Evolutionary conservation across 1,284 basidiomycete genomes (phyloP).

Genomic region (Ganoderma resinaceum): DNA sequence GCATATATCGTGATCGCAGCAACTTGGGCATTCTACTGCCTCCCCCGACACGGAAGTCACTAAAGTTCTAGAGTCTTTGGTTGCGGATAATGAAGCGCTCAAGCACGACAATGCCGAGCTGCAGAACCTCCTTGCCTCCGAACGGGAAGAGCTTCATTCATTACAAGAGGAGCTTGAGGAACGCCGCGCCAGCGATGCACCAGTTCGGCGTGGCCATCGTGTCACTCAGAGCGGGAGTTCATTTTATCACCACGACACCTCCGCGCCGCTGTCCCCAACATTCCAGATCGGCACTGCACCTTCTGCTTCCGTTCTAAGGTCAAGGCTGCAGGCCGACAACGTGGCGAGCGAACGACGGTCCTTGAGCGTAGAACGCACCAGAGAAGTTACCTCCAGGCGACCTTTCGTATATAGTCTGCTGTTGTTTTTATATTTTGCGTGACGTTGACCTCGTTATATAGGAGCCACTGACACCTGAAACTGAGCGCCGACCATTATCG

Average conservation of each 20-base stretch:
- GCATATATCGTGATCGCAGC: constrained; percentile 37
- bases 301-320: constrained; percentile 32
- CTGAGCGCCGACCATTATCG: constrained; percentile 60
- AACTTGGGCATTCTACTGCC: constrained; percentile 50
- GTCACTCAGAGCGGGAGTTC: constrained; percentile 36
- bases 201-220: constrained; percentile 32
- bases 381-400: constrained; percentile 36
- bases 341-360: constrained; percentile 35
- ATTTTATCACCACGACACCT: constrained; percentile 24
- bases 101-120: constrained; percentile 85
- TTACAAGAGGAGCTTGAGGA: constrained; percentile 82
- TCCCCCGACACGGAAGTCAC: constrained; percentile 66
- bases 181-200: constrained; percentile 55
- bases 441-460: constrained; percentile 34
- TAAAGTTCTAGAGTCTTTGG: constrained; percentile 79
- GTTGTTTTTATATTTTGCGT: constrained; percentile 4
- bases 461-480: constrained; percentile 71
- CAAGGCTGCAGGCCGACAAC: constrained; percentile 30
- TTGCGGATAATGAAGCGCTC: constrained; percentile 82
- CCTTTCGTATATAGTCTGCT: constrained; percentile 49
- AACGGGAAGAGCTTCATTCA: constrained; percentile 77
- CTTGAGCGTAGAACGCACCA: constrained; percentile 42
- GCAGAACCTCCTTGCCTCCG: constrained; percentile 72
- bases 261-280: constrained; percentile 36
- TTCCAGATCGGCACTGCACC: constrained; percentile 41